A percentile compares a stretch with the other conserved stretches of the same genome.
phyloP scores from a whole-genome alignment of 1,284 basidiomycete genomes.

The Megacollybia platyphylla region DNA sequence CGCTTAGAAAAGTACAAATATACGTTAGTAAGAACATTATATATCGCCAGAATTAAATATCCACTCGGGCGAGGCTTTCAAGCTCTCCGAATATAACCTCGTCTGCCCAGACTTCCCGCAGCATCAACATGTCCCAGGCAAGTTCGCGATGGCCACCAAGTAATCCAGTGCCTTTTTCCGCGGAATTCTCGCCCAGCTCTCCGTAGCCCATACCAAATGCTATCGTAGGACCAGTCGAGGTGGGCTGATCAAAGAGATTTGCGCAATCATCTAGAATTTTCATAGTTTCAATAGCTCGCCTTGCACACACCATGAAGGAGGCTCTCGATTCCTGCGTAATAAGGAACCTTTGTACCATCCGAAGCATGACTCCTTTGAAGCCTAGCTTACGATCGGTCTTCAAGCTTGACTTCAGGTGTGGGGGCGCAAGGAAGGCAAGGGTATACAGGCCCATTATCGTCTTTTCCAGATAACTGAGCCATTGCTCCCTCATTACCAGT shows the following conservation, averaged over 20 bases:
- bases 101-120: conserved; percentile 45
- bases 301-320: conserved; percentile 52
- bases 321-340: conserved; percentile 33
- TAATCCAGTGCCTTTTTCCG: conserved; percentile 62
- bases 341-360: conserved; percentile 52
- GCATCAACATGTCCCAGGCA: conserved; percentile 55
- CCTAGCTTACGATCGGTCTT: conserved; percentile 46
- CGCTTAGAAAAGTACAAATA: no score
- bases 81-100: conserved; percentile 60
- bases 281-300: conserved; percentile 74
- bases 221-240: conserved; percentile 39
- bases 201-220: conserved; percentile 69
- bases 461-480: conserved; percentile 75
- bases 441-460: conserved; percentile 75
- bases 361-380: conserved; percentile 50
- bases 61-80: conserved; percentile 50
- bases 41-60: no score
- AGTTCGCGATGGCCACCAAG: conserved; percentile 63
- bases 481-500: conserved; percentile 49
- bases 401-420: conserved; percentile 56
- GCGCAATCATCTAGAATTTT: conserved; percentile 74
- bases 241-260: conserved; percentile 60
- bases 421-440: conserved; percentile 74
- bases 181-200: conserved; percentile 52
- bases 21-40: no score